A percentile compares a stretch with the other conserved stretches of the same genome.
phyloP scores from a whole-genome alignment of 179 eudicot genomes.

The Heliamphora pulchella region DNA sequence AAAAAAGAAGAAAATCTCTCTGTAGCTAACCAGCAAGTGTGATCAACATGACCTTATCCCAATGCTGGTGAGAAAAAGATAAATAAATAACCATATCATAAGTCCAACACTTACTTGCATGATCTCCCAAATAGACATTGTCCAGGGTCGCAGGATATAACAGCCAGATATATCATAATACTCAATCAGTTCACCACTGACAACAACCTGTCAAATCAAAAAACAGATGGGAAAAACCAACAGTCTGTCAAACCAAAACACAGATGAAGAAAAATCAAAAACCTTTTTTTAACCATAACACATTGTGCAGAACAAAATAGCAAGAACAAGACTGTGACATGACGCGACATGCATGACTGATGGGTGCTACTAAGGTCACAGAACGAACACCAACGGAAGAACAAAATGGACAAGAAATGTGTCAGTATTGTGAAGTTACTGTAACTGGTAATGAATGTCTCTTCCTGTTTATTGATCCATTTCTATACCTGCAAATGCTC shows the following conservation, averaged over 20 bases:
- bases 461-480: not conserved
- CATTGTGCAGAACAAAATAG: not conserved
- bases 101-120: conserved; percentile 57
- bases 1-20: too few species aligned
- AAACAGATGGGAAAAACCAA: conserved; percentile 21
- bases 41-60: not conserved
- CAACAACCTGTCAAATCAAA: conserved; percentile 52
- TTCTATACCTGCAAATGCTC: not conserved
- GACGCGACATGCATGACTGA: not conserved
- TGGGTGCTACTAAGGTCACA: not conserved
- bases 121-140: conserved; percentile 88
- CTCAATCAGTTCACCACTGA: conserved; percentile 79
- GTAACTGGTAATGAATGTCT: not conserved
- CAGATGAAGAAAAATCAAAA: not conserved
- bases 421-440: not conserved
- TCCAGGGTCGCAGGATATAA: conserved; percentile 83
- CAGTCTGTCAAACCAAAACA: conserved; percentile 39
- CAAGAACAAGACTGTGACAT: not conserved
- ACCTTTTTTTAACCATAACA: not conserved
- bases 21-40: not conserved
- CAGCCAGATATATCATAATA: conserved; percentile 96
- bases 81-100: not conserved
- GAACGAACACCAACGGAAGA: not conserved
- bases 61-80: not conserved
- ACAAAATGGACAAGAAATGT: not conserved